phyloP scores from a whole-genome alignment of 345 rosid species.

The Streptanthus diversifolius region DNA sequence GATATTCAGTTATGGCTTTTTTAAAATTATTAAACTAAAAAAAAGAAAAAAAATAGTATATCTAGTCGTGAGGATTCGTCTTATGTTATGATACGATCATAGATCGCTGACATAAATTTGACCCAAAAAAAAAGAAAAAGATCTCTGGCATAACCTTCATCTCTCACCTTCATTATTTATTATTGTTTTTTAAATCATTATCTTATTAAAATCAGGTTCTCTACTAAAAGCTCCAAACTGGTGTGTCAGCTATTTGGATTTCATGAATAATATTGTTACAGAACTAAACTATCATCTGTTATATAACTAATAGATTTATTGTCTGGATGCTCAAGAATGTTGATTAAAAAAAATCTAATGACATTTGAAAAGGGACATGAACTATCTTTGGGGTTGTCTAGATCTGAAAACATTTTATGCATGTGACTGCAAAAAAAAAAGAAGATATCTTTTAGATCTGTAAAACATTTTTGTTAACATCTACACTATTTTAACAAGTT shows the following conservation, averaged over 20 bases:
- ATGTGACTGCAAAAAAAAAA: slow-evolving; percentile 6
- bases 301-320: not conserved
- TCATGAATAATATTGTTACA: not conserved
- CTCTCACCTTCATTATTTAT: not conserved
- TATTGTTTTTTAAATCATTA: not conserved
- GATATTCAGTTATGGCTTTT: not conserved
- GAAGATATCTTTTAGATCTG: not conserved
- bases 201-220: not conserved
- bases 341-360: not conserved
- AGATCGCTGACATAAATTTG: slow-evolving; percentile 21
- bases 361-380: not conserved
- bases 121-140: too few relatives aligned
- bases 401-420: slow-evolving; percentile 13
- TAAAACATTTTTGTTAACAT: not conserved
- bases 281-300: not conserved
- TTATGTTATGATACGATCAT: slow-evolving; percentile 1
- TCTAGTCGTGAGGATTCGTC: not conserved
- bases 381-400: not conserved
- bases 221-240: not conserved
- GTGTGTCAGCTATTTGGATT: not conserved
- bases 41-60: too few relatives aligned
- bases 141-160: slow-evolving; percentile 13
- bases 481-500: not conserved
- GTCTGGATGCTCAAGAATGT: not conserved
- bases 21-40: not conserved